A percentile compares a stretch with the other conserved stretches of the same genome.
These are phyloP conservation scores for Dioszegia hungarica DNA, from an alignment of 768 basidiomycete species.

Conservation along the genomic window DNA sequence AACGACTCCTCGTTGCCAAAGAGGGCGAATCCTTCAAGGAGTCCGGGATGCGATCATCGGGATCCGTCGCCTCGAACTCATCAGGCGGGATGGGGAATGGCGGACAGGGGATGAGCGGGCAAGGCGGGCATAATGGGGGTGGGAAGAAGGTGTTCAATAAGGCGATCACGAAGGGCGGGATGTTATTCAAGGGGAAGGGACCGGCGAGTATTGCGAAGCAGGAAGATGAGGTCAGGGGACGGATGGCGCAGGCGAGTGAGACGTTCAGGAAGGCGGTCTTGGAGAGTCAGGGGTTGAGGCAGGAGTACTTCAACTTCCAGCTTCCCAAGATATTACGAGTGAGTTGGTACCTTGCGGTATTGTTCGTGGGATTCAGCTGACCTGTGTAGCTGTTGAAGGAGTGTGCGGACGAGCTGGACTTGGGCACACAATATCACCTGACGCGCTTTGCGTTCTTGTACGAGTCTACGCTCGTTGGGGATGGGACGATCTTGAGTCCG, in stretches of 20 bases:
- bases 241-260: conserved; percentile 81
- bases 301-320: conserved; percentile 98
- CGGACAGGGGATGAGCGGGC: neutral
- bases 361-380: neutral
- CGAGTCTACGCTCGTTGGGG: conserved; percentile 81
- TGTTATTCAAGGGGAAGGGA: conserved; percentile 86
- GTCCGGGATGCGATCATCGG: conserved; percentile 50
- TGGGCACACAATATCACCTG: conserved; percentile 96
- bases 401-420: conserved; percentile 89
- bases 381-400: conserved; percentile 74
- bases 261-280: conserved; percentile 82
- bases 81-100: conserved; percentile 53
- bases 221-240: conserved; percentile 84
- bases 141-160: conserved; percentile 81
- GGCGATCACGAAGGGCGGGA: conserved; percentile 82
- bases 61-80: conserved; percentile 43
- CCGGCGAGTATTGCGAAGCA: conserved; percentile 88
- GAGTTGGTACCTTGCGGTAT: conserved; percentile 46
- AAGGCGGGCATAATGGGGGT: conserved; percentile 48
- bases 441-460: conserved; percentile 90
- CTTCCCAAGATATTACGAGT: conserved; percentile 88
- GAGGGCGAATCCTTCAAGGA: conserved; percentile 91
- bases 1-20: conserved; percentile 84
- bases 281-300: conserved; percentile 82
- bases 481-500: conserved; percentile 77